Conservation (phyloP, 2,329 filamentous ascomycete species). For the Stachybotrys chartarum region DNA sequence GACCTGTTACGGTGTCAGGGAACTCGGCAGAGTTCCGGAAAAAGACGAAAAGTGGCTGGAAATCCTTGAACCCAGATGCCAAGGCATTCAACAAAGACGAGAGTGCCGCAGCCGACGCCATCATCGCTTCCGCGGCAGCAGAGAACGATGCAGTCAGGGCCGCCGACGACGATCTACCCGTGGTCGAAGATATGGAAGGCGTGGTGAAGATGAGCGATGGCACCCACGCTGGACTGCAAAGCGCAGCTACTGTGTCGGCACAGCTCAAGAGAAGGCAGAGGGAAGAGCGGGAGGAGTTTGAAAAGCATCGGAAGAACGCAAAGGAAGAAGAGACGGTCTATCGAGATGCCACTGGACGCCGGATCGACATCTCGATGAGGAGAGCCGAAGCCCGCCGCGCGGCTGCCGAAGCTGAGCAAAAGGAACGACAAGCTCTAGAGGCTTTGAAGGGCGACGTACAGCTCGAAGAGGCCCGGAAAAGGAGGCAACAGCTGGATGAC, state of each 20-base stretch:
- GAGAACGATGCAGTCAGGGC: constrained; percentile 50
- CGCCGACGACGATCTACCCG: constrained; percentile 42
- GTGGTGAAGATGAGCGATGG: constrained; percentile 76
- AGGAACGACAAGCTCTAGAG: constrained; percentile 59
- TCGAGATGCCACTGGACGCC: constrained; percentile 87
- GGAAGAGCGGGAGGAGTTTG: constrained; percentile 51
- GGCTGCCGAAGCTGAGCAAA: constrained; percentile 61
- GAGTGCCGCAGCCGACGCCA: constrained; percentile 63
- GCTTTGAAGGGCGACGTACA: constrained; percentile 83
- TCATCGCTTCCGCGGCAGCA: constrained; percentile 64
- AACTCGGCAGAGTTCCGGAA: constrained; percentile 60
- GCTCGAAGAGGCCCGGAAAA: constrained; percentile 54
- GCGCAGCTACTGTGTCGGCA: constrained; percentile 67
- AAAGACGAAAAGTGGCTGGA: constrained; percentile 76
- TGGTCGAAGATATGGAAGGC: constrained; percentile 36
- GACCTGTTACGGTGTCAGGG: constrained; percentile 39
- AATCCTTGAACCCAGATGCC: constrained; percentile 49
- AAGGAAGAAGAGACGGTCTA: constrained; percentile 79
- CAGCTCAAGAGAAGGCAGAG: constrained; percentile 60
- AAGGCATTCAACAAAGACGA: constrained; percentile 22
- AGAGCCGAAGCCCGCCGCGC: constrained; percentile 72
- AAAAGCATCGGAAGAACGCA: constrained; percentile 31
- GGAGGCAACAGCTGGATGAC: constrained; percentile 65
- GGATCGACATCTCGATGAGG: constrained; percentile 89
- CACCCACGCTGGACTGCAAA: constrained; percentile 80